phyloP scores from a whole-genome alignment of 345 rosid genomes.

The Eutrema japonicum region DNA sequence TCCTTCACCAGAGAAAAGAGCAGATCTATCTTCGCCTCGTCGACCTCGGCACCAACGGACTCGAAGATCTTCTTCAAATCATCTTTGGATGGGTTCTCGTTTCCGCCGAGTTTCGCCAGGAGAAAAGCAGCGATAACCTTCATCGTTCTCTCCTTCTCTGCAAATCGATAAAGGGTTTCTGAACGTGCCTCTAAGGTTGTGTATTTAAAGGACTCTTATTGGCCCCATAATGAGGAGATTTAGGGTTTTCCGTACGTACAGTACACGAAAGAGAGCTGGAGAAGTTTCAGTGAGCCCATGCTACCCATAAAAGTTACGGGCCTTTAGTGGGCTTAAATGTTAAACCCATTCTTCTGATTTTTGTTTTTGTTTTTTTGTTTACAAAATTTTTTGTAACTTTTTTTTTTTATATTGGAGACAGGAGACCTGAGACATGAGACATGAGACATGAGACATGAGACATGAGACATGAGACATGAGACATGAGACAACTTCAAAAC shows the following conservation, averaged over 20 bases:
- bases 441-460: not conserved
- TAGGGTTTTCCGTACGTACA: constrained; percentile 38
- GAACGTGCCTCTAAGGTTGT: not conserved
- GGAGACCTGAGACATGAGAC: too few relatives aligned
- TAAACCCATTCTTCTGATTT: not conserved
- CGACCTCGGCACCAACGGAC: constrained; percentile 35
- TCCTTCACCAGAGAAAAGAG: constrained; percentile 30
- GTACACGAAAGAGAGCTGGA: constrained; percentile 22
- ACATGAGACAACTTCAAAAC: not conserved
- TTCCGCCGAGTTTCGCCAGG: constrained; percentile 35
- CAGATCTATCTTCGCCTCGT: constrained; percentile 30
- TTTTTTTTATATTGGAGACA: not conserved
- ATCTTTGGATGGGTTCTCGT: constrained; percentile 14
- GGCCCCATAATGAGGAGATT: constrained; percentile 28
- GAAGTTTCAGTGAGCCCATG: constrained; percentile 1
- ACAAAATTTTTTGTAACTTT: not conserved
- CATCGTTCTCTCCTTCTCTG: constrained; percentile 17
- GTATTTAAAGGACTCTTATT: constrained; percentile 14
- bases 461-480: not conserved
- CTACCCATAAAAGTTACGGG: not conserved
- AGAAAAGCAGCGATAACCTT: constrained; percentile 36
- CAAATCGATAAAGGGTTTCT: constrained; percentile 11
- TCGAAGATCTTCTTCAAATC: constrained; percentile 37
- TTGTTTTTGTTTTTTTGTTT: too few relatives aligned
- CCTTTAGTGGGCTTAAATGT: not conserved